Evolutionary conservation across 257 asterid species (phyloP), one percentile per base, ranked within the genome.

Genomic region (Apocynum venetum): DNA sequence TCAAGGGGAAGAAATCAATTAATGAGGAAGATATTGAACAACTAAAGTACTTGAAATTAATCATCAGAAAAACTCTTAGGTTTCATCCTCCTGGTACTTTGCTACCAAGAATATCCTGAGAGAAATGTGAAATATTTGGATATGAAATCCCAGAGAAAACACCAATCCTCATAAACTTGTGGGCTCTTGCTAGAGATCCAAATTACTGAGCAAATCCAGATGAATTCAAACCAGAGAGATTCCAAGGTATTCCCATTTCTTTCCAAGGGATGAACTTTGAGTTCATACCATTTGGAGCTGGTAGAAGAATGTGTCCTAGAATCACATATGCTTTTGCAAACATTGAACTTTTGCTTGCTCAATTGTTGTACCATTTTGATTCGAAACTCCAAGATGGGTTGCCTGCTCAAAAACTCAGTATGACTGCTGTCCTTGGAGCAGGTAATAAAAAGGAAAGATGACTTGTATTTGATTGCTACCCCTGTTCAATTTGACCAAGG

Each of bases 271-370:
- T 59, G 65, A n/a, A 59, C 36, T 59, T 59, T n/a, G 65, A 59
- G 65, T 59, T 59, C 12, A 20, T 59, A 59, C 65, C 65, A 59
- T 59, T 59, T 59, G 65, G 65, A 4, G 65, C 65, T n/a, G 65
- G 65, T 4, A 4, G 65, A 20, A 59, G 38, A 4, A 59, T n/a
- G 36, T 59, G 36, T 0, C 36, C 65, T 7, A 38, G 65, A 59
- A n/a, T 56, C 6, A 56, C 63, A 56, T 56, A 17, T 19, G 63
- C 63, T 17, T 15, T 19, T 15, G 63, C 63, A 56, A 56, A 17
- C 4, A 17, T 56, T 19, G 63, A 19, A 20, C 2, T 56, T 56
- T 59, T 59, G 65, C 65, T 59, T 59, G 65, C 65, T 59, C 65
- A 59, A 59, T 59, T 59, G 13, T n/a, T 59, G 65, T 20, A 59